Conservation (phyloP, 2,329 filamentous ascomycete species). For the Graphilbum fragrans region DNA sequence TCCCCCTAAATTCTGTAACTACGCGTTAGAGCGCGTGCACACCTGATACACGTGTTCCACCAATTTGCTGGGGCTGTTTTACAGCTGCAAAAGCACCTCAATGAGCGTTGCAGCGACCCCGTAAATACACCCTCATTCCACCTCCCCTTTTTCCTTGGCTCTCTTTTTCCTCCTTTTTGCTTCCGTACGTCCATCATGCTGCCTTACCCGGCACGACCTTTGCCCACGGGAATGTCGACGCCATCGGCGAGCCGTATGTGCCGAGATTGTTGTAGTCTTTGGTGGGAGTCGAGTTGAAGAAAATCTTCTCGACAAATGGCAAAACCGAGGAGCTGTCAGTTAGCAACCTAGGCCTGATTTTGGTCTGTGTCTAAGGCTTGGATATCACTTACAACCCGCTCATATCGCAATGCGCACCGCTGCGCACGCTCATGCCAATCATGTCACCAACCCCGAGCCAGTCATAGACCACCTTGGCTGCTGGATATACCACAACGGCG, state of each 20-base stretch:
- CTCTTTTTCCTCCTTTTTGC: neutral
- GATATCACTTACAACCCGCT: slow-evolving; percentile 29
- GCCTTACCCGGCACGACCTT: slow-evolving; percentile 13
- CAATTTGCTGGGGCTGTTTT: too few relatives aligned
- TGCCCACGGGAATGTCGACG: slow-evolving; percentile 32
- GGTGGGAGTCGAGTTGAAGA: slow-evolving; percentile 30
- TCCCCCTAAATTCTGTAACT: too few relatives aligned
- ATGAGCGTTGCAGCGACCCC: too few relatives aligned
- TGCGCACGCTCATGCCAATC: slow-evolving; percentile 32
- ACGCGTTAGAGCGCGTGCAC: too few relatives aligned
- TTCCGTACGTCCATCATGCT: neutral
- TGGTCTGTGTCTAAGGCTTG: neutral
- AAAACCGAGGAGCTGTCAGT: slow-evolving; percentile 27
- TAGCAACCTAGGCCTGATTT: slow-evolving; percentile 4
- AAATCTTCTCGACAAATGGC: slow-evolving; percentile 33
- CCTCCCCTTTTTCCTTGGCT: neutral
- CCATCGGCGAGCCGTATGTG: slow-evolving; percentile 29
- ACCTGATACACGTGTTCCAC: too few relatives aligned
- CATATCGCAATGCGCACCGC: slow-evolving; percentile 35
- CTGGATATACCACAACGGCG: slow-evolving; percentile 36
- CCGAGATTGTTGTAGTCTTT: slow-evolving; percentile 32
- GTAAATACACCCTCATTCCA: too few relatives aligned
- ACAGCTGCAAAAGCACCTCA: too few relatives aligned
- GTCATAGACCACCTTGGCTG: slow-evolving; percentile 40
- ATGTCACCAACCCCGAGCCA: slow-evolving; percentile 37